Evolutionary conservation across 768 basidiomycete species (phyloP).

Genomic region (Austroboletus eburneus): DNA sequence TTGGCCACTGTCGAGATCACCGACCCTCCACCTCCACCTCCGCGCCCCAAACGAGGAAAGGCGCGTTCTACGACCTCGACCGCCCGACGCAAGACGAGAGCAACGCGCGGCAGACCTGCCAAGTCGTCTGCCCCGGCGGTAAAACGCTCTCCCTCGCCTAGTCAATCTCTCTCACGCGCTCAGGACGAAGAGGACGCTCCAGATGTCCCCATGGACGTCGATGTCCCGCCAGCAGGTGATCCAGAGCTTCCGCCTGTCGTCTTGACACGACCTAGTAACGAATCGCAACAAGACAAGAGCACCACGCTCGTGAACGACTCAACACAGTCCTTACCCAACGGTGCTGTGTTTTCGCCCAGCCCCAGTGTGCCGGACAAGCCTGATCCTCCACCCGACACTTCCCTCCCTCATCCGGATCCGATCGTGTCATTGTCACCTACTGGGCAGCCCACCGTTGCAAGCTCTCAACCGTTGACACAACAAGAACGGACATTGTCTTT

Average conservation of each 20-base stretch:
- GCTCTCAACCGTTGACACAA: constrained; percentile 20
- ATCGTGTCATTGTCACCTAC: constrained; percentile 13
- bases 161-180: not conserved
- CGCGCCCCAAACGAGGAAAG: constrained; percentile 16
- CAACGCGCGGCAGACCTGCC: constrained; percentile 18
- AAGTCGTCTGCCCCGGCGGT: constrained; percentile 14
- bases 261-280: not conserved
- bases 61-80: constrained; percentile 22
- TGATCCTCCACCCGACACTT: not conserved
- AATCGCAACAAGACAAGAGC: not conserved
- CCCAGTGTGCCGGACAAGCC: not conserved
- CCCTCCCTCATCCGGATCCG: constrained; percentile 2
- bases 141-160: constrained; percentile 15
- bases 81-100: constrained; percentile 21
- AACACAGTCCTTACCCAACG: not conserved
- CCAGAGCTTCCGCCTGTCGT: not conserved
- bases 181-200: not conserved
- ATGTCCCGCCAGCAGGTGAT: not conserved
- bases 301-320: not conserved
- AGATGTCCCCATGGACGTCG: not conserved
- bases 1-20: constrained; percentile 7
- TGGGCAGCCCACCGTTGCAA: constrained; percentile 9
- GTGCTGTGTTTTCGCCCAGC: not conserved
- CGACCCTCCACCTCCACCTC: constrained; percentile 5
- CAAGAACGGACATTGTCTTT: constrained; percentile 75